Conservation (phyloP, 441 rosid genomes). For the Flueggea neowawraea region DNA sequence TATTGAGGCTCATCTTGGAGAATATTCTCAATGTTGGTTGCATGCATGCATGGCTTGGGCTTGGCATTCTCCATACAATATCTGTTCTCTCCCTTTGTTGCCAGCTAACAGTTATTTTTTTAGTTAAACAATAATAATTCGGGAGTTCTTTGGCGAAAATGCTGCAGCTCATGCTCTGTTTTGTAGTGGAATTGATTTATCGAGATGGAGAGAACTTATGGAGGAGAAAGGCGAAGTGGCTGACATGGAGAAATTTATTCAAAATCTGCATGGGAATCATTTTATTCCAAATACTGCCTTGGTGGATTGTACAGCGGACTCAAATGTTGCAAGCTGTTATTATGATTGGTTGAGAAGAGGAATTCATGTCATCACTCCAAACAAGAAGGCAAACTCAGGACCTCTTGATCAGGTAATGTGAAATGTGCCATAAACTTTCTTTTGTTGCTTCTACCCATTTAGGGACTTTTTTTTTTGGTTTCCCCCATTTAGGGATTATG, state of each 20-base stretch:
- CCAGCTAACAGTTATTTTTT: not conserved
- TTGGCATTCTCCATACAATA: too few species aligned
- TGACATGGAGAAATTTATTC: slow-evolving; percentile 68
- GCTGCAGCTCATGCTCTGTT: slow-evolving; percentile 16
- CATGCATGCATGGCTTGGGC: too few species aligned
- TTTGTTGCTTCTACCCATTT: not conserved
- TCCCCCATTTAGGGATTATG: not conserved
- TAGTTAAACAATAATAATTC: not conserved
- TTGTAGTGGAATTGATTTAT: slow-evolving; percentile 74
- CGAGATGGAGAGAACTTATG: slow-evolving; percentile 70
- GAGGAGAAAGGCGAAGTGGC: slow-evolving; percentile 65
- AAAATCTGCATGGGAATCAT: slow-evolving; percentile 77
- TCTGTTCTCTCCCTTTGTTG: not conserved
- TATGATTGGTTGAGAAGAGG: slow-evolving; percentile 80
- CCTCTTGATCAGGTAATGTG: slow-evolving; percentile 75
- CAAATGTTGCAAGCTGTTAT: slow-evolving; percentile 66
- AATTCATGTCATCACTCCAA: slow-evolving; percentile 91
- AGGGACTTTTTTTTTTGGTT: not conserved
- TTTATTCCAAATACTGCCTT: slow-evolving; percentile 84
- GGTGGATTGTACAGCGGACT: slow-evolving; percentile 94
- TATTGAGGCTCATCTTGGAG: not conserved
- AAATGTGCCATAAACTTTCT: not conserved
- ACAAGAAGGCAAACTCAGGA: slow-evolving; percentile 93
- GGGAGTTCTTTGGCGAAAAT: not conserved
- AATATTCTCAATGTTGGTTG: not conserved